These are phyloP conservation scores for Fusarium bulbicola DNA, from an alignment of 2,329 filamentous ascomycete species.

Conservation along the genomic window DNA sequence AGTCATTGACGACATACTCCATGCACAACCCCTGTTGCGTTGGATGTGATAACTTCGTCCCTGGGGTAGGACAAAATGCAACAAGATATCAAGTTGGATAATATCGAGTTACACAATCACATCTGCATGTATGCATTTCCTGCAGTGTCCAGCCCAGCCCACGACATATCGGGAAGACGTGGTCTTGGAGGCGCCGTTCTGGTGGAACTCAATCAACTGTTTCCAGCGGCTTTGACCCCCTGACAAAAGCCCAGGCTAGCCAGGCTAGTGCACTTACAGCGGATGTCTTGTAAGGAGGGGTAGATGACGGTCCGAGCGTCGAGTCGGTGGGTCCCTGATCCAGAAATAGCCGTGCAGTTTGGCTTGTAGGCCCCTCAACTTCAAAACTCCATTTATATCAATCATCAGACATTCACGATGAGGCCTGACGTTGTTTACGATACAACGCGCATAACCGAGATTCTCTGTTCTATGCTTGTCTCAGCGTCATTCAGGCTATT, in stretches of 20 bases:
- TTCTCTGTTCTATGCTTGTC: background rate
- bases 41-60: background rate
- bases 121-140: conserved; percentile 33
- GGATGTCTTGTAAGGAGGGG: background rate
- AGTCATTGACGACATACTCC: conserved; percentile 24
- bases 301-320: conserved; percentile 27
- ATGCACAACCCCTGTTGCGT: conserved; percentile 21
- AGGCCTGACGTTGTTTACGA: background rate
- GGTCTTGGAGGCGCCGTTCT: conserved; percentile 2
- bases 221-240: conserved; percentile 18
- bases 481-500: background rate
- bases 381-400: conserved; percentile 27
- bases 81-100: background rate
- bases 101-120: conserved; percentile 17
- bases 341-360: conserved; percentile 33
- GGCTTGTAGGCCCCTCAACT: background rate
- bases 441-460: background rate
- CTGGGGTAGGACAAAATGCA: background rate
- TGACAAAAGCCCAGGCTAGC: conserved; percentile 9
- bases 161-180: conserved; percentile 18
- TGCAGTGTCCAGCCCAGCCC: conserved; percentile 18
- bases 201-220: conserved; percentile 29
- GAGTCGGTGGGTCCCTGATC: conserved; percentile 16
- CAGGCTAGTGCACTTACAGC: conserved; percentile 13
- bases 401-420: conserved; percentile 5